Conservation (phyloP, 176 grass and related monocot genomes). For the Olyra latifolia region DNA sequence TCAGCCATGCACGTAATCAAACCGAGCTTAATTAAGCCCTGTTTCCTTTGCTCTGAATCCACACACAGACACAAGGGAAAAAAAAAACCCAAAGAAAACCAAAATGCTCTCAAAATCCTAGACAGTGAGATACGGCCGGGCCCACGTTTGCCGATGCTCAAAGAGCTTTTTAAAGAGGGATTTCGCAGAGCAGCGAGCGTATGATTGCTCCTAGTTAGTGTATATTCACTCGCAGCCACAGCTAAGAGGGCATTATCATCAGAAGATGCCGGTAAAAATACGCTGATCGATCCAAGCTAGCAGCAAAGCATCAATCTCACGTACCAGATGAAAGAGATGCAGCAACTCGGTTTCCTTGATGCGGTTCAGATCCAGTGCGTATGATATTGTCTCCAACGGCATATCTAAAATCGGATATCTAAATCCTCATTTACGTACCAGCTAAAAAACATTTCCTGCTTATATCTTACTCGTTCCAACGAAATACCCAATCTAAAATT, state of each 20-base stretch:
- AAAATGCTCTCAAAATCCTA: slow-evolving; percentile 25
- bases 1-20: slow-evolving; percentile 33
- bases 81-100: neutral
- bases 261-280: slow-evolving; percentile 24
- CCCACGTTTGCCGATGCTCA: slow-evolving; percentile 25
- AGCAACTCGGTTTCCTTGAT: slow-evolving; percentile 17
- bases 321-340: neutral
- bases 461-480: too few relatives aligned
- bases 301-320: neutral
- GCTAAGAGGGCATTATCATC: slow-evolving; percentile 6
- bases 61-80: slow-evolving; percentile 2
- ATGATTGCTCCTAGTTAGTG: slow-evolving; percentile 21
- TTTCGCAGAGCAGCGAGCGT: neutral
- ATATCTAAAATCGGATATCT: too few relatives aligned
- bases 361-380: slow-evolving; percentile 26
- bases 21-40: slow-evolving; percentile 11
- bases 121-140: slow-evolving; percentile 37
- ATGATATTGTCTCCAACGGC: too few relatives aligned
- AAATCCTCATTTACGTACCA: too few relatives aligned
- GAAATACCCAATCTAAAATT: too few relatives aligned
- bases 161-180: slow-evolving; percentile 15
- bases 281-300: neutral
- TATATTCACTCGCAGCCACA: slow-evolving; percentile 10
- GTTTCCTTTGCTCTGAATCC: slow-evolving; percentile 30
- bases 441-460: too few relatives aligned